These are phyloP conservation scores for Stachybotrys chlorohalonatus DNA, from an alignment of 2,329 filamentous ascomycete genomes.

Conservation along the genomic window DNA sequence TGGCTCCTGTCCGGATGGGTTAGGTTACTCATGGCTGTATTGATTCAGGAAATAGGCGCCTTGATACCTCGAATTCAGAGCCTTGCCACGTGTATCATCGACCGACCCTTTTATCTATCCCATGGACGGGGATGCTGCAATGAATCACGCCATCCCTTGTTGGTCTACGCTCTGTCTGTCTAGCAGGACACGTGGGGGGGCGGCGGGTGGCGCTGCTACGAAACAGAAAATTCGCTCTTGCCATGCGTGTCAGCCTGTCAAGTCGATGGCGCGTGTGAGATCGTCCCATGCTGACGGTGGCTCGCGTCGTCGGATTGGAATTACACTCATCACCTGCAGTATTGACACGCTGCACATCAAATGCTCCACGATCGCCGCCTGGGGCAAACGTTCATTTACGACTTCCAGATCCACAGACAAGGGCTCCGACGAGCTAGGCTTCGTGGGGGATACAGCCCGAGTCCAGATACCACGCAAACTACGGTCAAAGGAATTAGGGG, in stretches of 20 bases:
- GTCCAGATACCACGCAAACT: background rate
- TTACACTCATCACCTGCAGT: background rate
- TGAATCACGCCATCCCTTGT: background rate
- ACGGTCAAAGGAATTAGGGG: too few species aligned
- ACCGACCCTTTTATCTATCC: background rate
- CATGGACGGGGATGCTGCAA: background rate
- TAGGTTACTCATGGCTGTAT: too few species aligned
- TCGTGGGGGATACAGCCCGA: background rate
- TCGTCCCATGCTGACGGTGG: background rate
- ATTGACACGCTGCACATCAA: background rate
- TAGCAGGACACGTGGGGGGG: background rate
- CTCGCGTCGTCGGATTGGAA: background rate
- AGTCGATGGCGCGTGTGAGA: background rate
- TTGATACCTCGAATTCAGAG: too few species aligned
- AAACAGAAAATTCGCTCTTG: background rate
- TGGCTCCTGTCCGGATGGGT: too few species aligned
- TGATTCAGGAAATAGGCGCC: too few species aligned
- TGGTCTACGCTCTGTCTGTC: background rate
- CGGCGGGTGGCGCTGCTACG: background rate
- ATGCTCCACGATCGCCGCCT: background rate
- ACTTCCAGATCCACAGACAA: background rate
- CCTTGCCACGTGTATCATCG: background rate
- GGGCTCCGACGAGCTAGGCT: background rate
- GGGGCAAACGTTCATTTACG: background rate
- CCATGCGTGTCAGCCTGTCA: background rate